phyloP scores from a whole-genome alignment of 371 early-diverging fungal genomes.

The Zopfochytrium polystomum region DNA sequence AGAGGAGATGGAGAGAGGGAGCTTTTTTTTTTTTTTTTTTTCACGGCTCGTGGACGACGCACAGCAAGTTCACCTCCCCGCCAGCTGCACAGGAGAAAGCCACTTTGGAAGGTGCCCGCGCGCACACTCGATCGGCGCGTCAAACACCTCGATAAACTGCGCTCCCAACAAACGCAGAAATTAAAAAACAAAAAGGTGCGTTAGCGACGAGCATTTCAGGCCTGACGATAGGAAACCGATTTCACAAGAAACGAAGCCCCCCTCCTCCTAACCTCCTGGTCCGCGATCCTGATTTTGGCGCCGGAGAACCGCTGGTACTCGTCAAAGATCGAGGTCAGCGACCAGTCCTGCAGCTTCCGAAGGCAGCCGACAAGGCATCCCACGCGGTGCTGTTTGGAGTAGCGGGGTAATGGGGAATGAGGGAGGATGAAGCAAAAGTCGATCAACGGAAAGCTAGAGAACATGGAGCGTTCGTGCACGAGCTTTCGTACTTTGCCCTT shows the following conservation, averaged over 20 bases:
- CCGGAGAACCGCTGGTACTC: constrained; percentile 92
- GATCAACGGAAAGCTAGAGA: not conserved
- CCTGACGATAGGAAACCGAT: not conserved
- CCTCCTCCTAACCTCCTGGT: constrained; percentile 73
- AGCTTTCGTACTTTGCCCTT: constrained; percentile 78
- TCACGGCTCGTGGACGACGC: not conserved
- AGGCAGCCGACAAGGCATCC: constrained; percentile 93
- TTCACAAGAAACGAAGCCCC: constrained; percentile 4
- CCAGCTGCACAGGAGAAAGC: too few relatives aligned
- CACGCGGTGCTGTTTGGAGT: constrained; percentile 75
- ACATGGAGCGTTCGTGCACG: not conserved
- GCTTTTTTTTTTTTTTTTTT: not conserved
- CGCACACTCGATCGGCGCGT: constrained; percentile 28
- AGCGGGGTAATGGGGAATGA: too few relatives aligned
- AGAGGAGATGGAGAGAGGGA: not conserved
- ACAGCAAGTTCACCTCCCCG: constrained; percentile 3
- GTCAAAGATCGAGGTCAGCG: constrained; percentile 92
- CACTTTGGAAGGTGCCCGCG: constrained; percentile 27
- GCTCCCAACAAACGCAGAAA: not conserved
- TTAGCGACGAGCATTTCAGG: not conserved
- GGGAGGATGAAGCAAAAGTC: not conserved
- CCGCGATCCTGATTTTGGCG: constrained; percentile 79
- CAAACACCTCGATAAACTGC: constrained; percentile 40
- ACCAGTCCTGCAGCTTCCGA: constrained; percentile 90
- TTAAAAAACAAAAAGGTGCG: not conserved